phyloP scores from a whole-genome alignment of 805 yeast species.

The Zygoascus bituminiphila region DNA sequence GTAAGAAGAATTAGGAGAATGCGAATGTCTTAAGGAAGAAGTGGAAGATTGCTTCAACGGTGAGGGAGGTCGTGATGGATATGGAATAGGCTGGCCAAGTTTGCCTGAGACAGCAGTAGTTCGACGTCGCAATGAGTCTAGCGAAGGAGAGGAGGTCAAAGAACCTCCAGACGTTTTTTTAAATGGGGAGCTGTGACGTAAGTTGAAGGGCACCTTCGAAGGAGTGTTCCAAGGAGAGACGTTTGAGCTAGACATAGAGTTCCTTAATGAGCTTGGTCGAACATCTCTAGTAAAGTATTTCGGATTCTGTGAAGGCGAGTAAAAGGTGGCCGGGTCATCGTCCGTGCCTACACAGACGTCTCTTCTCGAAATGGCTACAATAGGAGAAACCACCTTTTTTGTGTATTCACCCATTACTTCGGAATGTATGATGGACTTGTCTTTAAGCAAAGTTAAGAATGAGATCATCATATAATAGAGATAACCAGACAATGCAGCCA shows the following conservation, averaged over 20 bases:
- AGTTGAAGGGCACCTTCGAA: background rate
- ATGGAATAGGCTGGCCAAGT: background rate
- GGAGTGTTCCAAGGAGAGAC: slow-evolving; percentile 7
- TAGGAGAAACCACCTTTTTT: slow-evolving; percentile 53
- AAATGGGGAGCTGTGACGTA: background rate
- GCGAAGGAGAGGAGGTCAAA: background rate
- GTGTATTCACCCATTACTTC: slow-evolving; percentile 59
- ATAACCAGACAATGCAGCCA: slow-evolving; percentile 28
- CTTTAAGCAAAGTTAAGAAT: slow-evolving; percentile 43
- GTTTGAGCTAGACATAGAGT: background rate
- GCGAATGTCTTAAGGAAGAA: too few relatives aligned
- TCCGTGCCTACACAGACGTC: slow-evolving; percentile 46
- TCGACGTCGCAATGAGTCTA: slow-evolving; percentile 3
- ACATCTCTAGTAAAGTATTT: slow-evolving; percentile 18
- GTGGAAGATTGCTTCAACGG: background rate
- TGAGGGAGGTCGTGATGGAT: background rate
- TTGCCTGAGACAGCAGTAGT: slow-evolving; percentile 5
- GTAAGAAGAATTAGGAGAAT: too few relatives aligned
- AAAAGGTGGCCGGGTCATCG: slow-evolving; percentile 21
- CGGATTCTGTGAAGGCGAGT: slow-evolving; percentile 20
- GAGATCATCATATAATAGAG: slow-evolving; percentile 33
- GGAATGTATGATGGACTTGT: slow-evolving; percentile 50
- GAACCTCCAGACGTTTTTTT: background rate
- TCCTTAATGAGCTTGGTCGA: slow-evolving; percentile 9
- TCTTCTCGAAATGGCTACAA: slow-evolving; percentile 40